Percentiles rank a stretch among this genome's conserved stretches.
Conservation (phyloP, 345 rosid species). For the Lumnitzera racemosa region DNA sequence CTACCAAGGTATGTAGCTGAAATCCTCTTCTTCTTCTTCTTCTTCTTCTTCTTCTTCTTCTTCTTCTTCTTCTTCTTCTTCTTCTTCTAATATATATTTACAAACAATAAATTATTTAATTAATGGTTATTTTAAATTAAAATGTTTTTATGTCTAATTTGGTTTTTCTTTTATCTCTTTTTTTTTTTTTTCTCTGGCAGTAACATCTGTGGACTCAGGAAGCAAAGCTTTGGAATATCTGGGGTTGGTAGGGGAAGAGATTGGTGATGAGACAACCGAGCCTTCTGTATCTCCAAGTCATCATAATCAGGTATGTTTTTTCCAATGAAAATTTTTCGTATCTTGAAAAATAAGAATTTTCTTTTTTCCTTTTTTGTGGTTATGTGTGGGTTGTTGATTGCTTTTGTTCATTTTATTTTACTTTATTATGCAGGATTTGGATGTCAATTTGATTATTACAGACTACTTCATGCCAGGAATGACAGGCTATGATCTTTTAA, state of each 20-base stretch:
- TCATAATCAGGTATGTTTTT: constrained; percentile 8
- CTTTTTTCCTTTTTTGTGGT: not conserved
- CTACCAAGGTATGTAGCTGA: constrained; percentile 52
- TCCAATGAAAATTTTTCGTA: not conserved
- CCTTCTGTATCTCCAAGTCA: constrained; percentile 27
- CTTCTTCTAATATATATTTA: no score
- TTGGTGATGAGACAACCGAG: constrained; percentile 21
- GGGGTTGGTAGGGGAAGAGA: constrained; percentile 37
- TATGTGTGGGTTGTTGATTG: not conserved
- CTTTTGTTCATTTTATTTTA: no score
- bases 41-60: no score
- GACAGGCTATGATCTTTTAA: constrained; percentile 92
- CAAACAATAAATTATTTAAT: no score
- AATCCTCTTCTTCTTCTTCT: not conserved
- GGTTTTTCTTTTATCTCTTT: not conserved
- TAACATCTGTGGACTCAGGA: constrained; percentile 87
- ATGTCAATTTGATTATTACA: constrained; percentile 75
- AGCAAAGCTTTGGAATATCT: constrained; percentile 81
- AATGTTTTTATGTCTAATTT: not conserved
- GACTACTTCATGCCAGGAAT: constrained; percentile 98
- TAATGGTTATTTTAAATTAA: no score
- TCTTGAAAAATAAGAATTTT: not conserved
- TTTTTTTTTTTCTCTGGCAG: constrained; percentile 23
- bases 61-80: not conserved
- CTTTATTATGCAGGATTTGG: constrained; percentile 20